These are phyloP conservation scores for Adansonia grandidieri DNA, from an alignment of 441 rosid species.

Conservation along the genomic window DNA sequence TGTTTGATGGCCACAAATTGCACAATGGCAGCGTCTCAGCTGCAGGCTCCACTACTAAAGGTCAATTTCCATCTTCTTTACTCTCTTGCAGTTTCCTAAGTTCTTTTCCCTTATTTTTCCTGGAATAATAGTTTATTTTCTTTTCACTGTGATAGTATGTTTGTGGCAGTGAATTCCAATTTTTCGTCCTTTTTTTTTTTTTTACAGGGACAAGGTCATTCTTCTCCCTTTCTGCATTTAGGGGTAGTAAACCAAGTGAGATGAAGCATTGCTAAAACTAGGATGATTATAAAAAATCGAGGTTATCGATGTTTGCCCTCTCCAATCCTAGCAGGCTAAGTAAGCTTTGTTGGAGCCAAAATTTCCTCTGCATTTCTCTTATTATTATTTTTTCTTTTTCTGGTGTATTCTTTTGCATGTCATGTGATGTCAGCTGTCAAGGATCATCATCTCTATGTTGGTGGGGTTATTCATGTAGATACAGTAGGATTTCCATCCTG, in stretches of 20 bases:
- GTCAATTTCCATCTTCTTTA: slow-evolving; percentile 27
- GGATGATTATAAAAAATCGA: slow-evolving; percentile 11
- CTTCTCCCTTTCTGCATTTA: slow-evolving; percentile 78
- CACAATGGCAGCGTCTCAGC: slow-evolving; percentile 40
- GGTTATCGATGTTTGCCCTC: background rate
- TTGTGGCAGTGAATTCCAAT: background rate
- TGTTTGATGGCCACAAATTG: slow-evolving; percentile 32
- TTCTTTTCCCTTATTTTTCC: background rate
- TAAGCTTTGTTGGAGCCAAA: slow-evolving; percentile 22
- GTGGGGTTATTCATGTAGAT: slow-evolving; percentile 22
- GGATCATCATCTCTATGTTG: background rate
- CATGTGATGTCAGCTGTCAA: background rate
- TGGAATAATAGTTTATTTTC: slow-evolving; percentile 12
- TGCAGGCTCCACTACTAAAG: slow-evolving; percentile 51
- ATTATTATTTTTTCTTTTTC: background rate
- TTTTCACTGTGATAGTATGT: background rate
- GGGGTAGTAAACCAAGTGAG: slow-evolving; percentile 66
- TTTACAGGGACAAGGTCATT: slow-evolving; percentile 68
- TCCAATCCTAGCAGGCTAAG: background rate
- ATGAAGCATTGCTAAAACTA: slow-evolving; percentile 43
- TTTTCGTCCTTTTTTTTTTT: slow-evolving; percentile 19
- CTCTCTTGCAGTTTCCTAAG: background rate
- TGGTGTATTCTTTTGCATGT: slow-evolving; percentile 12
- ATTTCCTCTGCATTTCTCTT: background rate
- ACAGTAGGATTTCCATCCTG: slow-evolving; percentile 14